Conservation (phyloP, 148 eudicot genomes). For the Polygonum aviculare region DNA sequence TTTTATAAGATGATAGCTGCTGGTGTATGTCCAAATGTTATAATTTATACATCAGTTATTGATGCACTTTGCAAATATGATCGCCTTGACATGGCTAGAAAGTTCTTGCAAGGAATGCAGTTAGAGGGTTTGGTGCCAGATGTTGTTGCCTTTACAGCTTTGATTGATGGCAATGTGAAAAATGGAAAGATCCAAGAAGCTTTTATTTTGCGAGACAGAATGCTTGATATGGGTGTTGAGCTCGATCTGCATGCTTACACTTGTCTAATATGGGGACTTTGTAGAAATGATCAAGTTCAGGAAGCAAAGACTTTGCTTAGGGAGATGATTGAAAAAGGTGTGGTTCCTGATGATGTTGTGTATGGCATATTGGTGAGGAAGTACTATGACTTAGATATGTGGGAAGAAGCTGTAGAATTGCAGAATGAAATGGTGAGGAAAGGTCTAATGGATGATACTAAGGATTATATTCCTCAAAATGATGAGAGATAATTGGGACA, state of each 20-base stretch:
- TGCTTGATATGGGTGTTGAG: slow-evolving; percentile 49
- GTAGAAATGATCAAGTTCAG: slow-evolving; percentile 33
- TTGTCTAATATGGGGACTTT: slow-evolving; percentile 62
- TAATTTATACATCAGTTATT: slow-evolving; percentile 67
- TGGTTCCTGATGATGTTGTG: slow-evolving; percentile 71
- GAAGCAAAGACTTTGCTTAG: slow-evolving; percentile 55
- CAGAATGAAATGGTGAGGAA: slow-evolving; percentile 59
- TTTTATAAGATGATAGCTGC: slow-evolving; percentile 36
- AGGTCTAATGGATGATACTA: slow-evolving; percentile 27
- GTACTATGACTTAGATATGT: slow-evolving; percentile 50
- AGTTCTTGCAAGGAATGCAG: slow-evolving; percentile 66
- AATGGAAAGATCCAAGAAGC: slow-evolving; percentile 64
- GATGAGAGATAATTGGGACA: slow-evolving; percentile 13
- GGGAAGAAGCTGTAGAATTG: slow-evolving; percentile 61
- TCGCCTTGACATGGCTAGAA: slow-evolving; percentile 43
- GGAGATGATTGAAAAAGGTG: slow-evolving; percentile 73
- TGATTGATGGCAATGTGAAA: slow-evolving; percentile 72
- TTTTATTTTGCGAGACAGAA: slow-evolving; percentile 35
- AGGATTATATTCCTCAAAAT: slow-evolving; percentile 20
- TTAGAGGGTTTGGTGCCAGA: slow-evolving; percentile 62
- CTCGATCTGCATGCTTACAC: slow-evolving; percentile 74
- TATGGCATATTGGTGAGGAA: slow-evolving; percentile 51
- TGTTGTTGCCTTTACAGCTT: slow-evolving; percentile 59
- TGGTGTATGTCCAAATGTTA: slow-evolving; percentile 57
- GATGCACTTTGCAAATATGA: slow-evolving; percentile 70